phyloP scores from a whole-genome alignment of 164 flowering plant genomes.

The Chimonanthus salicifolius region DNA sequence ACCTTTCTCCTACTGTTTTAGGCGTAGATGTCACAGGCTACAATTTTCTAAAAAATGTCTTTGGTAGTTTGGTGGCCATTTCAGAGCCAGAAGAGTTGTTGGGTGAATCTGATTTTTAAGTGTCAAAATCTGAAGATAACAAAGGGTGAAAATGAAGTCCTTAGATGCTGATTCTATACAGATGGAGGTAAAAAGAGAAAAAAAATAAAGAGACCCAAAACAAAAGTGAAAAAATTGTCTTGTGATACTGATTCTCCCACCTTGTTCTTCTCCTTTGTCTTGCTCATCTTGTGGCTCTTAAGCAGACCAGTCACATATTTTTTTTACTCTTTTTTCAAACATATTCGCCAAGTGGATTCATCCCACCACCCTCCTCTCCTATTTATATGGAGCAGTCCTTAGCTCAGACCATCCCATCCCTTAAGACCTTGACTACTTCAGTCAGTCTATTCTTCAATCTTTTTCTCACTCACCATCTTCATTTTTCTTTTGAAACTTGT shows the following conservation, averaged over 20 bases:
- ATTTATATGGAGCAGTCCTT: constrained; percentile 34
- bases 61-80: too few species aligned
- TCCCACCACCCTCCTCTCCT: constrained; percentile 22
- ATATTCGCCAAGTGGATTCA: constrained; percentile 51
- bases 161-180: too few species aligned
- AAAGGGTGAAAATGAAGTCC: too few species aligned
- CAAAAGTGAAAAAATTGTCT: not conserved
- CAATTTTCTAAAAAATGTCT: too few species aligned
- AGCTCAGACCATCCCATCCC: constrained; percentile 22
- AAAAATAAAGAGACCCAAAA: not conserved
- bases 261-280: not conserved
- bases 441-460: constrained; percentile 3
- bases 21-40: too few species aligned
- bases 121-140: too few species aligned
- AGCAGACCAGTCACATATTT: not conserved
- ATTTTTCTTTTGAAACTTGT: not conserved
- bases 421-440: constrained; percentile 7
- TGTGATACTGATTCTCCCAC: not conserved
- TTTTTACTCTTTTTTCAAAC: constrained; percentile 10
- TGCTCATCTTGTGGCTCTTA: not conserved
- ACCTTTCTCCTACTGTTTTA: too few species aligned
- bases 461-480: not conserved
- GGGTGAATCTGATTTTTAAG: too few species aligned
- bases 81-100: too few species aligned
- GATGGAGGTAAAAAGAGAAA: not conserved